Percentiles rank a stretch among this genome's conserved stretches.
Evolutionary conservation across 1,139 yeast species (phyloP).

Genomic region (Yamadazyma spencermartinsiae): DNA sequence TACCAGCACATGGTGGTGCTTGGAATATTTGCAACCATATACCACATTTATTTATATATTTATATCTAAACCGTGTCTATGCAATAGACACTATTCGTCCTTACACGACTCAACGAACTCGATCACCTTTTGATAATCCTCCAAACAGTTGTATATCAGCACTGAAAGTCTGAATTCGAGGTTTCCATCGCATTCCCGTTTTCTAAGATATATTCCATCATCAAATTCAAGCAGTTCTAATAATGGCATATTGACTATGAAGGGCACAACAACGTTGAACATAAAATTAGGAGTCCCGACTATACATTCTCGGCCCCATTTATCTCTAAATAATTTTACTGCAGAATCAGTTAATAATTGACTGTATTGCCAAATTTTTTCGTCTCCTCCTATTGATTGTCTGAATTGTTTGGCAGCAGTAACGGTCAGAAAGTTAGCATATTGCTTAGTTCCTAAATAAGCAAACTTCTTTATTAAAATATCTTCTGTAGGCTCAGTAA

Average conservation of each 20-base stretch:
- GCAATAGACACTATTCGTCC: neutral
- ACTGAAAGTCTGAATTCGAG: neutral
- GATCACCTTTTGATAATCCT: neutral
- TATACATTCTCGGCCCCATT: conserved; percentile 1
- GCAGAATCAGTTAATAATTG: conserved; percentile 27
- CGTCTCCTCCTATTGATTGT: conserved; percentile 54
- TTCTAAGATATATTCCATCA: neutral
- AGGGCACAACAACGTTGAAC: neutral
- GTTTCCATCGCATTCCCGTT: neutral
- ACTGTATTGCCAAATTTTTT: conserved; percentile 48
- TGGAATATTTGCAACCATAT: neutral
- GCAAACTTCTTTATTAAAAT: conserved; percentile 36
- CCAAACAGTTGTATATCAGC: neutral
- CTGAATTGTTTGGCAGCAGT: conserved; percentile 50
- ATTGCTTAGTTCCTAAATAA: conserved; percentile 34
- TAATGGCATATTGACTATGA: neutral
- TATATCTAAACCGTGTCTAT: too few relatives aligned
- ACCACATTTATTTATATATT: neutral
- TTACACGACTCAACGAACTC: neutral
- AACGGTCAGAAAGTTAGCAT: conserved; percentile 24
- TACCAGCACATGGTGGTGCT: too few relatives aligned
- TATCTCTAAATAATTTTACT: neutral
- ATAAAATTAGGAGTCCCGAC: neutral
- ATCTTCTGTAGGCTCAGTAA: conserved; percentile 22
- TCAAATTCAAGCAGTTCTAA: conserved; percentile 1